Base-by-base conservation (phyloP, 148 eudicot genomes). In the Cornus suecica region DNA sequence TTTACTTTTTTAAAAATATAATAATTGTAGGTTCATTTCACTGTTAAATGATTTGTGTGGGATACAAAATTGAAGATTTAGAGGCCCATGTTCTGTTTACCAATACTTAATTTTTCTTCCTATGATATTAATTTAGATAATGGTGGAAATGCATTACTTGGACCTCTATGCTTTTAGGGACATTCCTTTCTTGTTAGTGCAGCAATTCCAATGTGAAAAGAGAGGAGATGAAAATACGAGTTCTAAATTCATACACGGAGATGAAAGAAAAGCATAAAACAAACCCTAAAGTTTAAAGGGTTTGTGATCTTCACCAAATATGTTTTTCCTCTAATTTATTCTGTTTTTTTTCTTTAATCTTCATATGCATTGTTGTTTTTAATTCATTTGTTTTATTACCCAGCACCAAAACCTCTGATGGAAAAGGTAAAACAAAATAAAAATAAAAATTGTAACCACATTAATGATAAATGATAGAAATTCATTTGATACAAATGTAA, bases 171-270 rank as follows among this genome's bases (percentile, higher is more conserved):
- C 72, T 69, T n/a, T 42, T 65, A 27, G 25, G 56, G 72, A 24
- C 56, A 77, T 77, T 29, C 75, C 26, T 63, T 70, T 24, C 80
- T 77, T 77, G 51, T 45, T 51, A 64, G 15, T 13, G 51, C 70
- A 77, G 74, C 80, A 71, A 77, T 51, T 41, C 69, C 30, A 25
- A 61, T 42, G 74, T 28, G 62, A 73, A 24, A 63, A 62, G 25
- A 63, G 16, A 32, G 31, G 2, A 37, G 5, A 5, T 10, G 28
- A 41, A 20, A 37, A 25, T 5, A 63, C 66, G 56, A 62, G 1
- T 62, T 29, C 11, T 3, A 13, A n/a, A 51, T 25, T 42, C 2
- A 25, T 18, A 27, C 37, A 71, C 29, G 63, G 1, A 71, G 30
- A 5, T 71, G 64, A 54, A 54, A 51, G 37, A 71, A 52, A 26